Evolutionary conservation across 2,329 filamentous ascomycete genomes (phyloP), one percentile per base, ranked within the genome.

Genomic region (Aspergillus felis): DNA sequence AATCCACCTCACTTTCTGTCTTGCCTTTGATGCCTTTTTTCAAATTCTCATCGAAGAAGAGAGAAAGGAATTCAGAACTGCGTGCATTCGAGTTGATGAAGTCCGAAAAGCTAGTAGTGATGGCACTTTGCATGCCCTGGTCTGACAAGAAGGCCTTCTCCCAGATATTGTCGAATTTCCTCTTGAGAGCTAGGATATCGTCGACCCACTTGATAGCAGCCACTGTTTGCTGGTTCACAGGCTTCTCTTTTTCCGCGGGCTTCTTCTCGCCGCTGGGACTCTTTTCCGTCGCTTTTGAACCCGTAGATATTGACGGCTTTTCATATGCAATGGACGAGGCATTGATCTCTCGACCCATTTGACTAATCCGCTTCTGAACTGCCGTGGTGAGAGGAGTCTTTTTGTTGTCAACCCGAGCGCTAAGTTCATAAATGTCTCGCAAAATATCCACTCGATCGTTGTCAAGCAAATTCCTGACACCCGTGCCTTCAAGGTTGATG

Each of bases 1-100:
- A 74, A 66, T 97, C 93, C 14, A 97, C 84, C 70, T 97, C 93
- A 28, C 82, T 82, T 66, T 97, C 94, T 0, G 91, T 93, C 79
- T 95, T 96, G 61, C 92, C 92, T 70, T 92, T 92, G 72, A 96
- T 90, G 3, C 92, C 92, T 66, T 93, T 90, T 78, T 96, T 96
- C 68, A 99, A 84, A 68, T 92, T 96, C 67, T 97, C 93, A 67
- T 99, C 94, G 57, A 99, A 96, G 75, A 96, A 99, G 0, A 99
- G 82, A 0, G 94, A 99, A 5, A 97, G 88, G 70, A 91, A 96
- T 70, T 99, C 94, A 1, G 93, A 91, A 65, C 89, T 89, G 61
- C 92, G 87, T 14, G 80, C 74, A 69, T 96, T 97, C n/a, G 86
- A 77, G 71, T 97, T 97, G 80, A 99, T 96, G 67, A 97, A 96